Conservation (phyloP, 1,284 basidiomycete genomes). For the Inonotus obliquus region DNA sequence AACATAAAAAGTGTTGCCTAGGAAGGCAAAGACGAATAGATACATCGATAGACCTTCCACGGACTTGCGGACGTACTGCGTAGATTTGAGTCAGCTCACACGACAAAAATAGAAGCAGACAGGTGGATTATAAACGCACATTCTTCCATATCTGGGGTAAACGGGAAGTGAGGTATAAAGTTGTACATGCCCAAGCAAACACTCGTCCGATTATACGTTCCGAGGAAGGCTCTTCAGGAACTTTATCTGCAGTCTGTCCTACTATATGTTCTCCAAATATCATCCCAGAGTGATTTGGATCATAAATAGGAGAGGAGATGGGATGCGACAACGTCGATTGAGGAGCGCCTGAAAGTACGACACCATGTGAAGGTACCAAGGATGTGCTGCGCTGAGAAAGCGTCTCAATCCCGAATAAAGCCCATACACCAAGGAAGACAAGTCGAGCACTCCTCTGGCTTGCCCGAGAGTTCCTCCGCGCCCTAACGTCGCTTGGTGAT, state of each 20-base stretch:
- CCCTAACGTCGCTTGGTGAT: constrained; percentile 25
- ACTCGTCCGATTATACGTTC: constrained; percentile 78
- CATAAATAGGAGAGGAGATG: neutral
- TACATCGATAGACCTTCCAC: constrained; percentile 93
- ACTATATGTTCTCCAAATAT: too few relatives aligned
- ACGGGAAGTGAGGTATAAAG: constrained; percentile 85
- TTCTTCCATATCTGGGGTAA: constrained; percentile 98
- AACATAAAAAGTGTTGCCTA: constrained; percentile 89
- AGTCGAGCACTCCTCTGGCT: constrained; percentile 62
- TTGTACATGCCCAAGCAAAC: constrained; percentile 90
- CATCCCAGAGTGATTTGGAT: neutral
- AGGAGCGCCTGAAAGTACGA: constrained; percentile 3
- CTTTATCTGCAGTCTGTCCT: constrained; percentile 22
- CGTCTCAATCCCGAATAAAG: constrained; percentile 61
- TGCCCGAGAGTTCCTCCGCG: constrained; percentile 47
- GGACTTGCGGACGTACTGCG: constrained; percentile 82
- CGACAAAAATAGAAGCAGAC: too few relatives aligned
- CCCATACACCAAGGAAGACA: constrained; percentile 68
- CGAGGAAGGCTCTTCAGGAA: constrained; percentile 28
- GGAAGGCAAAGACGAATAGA: constrained; percentile 87
- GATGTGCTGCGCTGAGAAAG: constrained; percentile 32
- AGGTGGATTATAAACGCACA: constrained; percentile 68
- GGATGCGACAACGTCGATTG: neutral
- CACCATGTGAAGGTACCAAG: neutral
- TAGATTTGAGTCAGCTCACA: too few relatives aligned